phyloP scores from a whole-genome alignment of 495 filamentous ascomycete species.

The Acidomyces sp. region DNA sequence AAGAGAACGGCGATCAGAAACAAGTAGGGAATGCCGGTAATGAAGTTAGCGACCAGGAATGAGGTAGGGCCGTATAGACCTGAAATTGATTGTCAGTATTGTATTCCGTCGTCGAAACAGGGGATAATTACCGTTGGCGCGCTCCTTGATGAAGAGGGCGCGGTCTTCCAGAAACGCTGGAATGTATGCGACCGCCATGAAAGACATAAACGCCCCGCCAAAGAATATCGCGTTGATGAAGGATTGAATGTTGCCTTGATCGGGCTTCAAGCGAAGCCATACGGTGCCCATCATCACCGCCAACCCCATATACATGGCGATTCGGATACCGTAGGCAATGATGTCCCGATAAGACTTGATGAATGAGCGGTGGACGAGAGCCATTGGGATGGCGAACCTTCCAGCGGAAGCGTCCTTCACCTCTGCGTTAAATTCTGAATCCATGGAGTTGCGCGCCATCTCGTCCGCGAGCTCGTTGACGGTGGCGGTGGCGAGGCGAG shows the following conservation, averaged over 20 bases:
- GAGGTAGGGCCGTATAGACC: slow-evolving; percentile 59
- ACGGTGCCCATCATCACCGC: slow-evolving; percentile 84
- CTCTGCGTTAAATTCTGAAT: slow-evolving; percentile 15
- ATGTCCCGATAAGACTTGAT: slow-evolving; percentile 74
- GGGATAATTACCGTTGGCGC: slow-evolving; percentile 70
- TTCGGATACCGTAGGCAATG: slow-evolving; percentile 65
- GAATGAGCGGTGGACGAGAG: slow-evolving; percentile 56
- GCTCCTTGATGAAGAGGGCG: slow-evolving; percentile 59
- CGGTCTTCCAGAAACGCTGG: slow-evolving; percentile 73
- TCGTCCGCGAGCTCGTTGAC: slow-evolving; percentile 23
- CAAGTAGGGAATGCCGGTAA: slow-evolving; percentile 68
- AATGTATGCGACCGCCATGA: slow-evolving; percentile 77
- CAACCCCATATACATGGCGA: slow-evolving; percentile 72
- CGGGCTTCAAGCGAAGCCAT: slow-evolving; percentile 53
- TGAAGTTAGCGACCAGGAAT: slow-evolving; percentile 65
- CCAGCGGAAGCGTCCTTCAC: slow-evolving; percentile 23
- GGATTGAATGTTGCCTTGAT: slow-evolving; percentile 58
- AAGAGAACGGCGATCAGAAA: slow-evolving; percentile 64
- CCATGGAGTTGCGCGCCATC: slow-evolving; percentile 20
- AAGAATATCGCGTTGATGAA: slow-evolving; percentile 76
- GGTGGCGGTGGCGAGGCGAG: slow-evolving; percentile 14
- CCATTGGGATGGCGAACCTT: slow-evolving; percentile 29
- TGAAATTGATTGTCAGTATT: too few relatives aligned
- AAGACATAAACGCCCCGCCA: slow-evolving; percentile 75
- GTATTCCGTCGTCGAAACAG: too few relatives aligned